Percentiles rank a stretch among this genome's conserved stretches.
Conservation (phyloP, 1,139 yeast species). For the Debaryomyces singareniensis region DNA sequence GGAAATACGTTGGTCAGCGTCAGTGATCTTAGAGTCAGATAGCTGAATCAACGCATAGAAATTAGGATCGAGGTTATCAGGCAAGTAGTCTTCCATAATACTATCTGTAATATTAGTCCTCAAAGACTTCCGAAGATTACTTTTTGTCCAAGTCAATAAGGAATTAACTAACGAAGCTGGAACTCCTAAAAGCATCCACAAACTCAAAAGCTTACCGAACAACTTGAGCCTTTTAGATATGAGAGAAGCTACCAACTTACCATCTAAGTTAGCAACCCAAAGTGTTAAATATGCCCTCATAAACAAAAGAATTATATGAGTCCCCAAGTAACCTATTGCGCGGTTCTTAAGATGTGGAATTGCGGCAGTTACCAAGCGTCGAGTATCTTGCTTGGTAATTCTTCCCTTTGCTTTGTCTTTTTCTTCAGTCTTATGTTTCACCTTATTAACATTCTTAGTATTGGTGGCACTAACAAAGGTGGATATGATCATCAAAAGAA, state of each 20-base stretch:
- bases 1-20: conserved; percentile 79
- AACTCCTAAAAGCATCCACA: conserved; percentile 82
- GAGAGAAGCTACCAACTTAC: conserved; percentile 75
- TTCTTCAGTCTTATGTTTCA: conserved; percentile 7
- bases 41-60: conserved; percentile 47
- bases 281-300: conserved; percentile 70
- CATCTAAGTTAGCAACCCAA: conserved; percentile 83
- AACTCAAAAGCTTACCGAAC: conserved; percentile 57
- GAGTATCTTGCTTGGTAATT: conserved; percentile 23
- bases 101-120: conserved; percentile 60
- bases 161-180: conserved; percentile 85
- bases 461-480: conserved; percentile 42
- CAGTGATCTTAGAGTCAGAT: conserved; percentile 50
- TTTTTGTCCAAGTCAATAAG: conserved; percentile 64
- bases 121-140: conserved; percentile 58
- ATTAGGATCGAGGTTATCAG: conserved; percentile 48
- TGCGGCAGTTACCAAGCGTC: conserved; percentile 29
- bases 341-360: conserved; percentile 29
- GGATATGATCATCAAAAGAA: conserved; percentile 39
- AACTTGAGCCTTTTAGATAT: conserved; percentile 63
- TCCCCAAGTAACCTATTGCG: conserved; percentile 35
- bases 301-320: conserved; percentile 60
- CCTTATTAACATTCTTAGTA: conserved; percentile 9
- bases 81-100: conserved; percentile 63
- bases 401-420: conserved; percentile 6